A percentile compares a stretch with the other conserved stretches of the same genome.
Conservation (phyloP, 140 eudicot species). For the Oenanthe javanica region DNA sequence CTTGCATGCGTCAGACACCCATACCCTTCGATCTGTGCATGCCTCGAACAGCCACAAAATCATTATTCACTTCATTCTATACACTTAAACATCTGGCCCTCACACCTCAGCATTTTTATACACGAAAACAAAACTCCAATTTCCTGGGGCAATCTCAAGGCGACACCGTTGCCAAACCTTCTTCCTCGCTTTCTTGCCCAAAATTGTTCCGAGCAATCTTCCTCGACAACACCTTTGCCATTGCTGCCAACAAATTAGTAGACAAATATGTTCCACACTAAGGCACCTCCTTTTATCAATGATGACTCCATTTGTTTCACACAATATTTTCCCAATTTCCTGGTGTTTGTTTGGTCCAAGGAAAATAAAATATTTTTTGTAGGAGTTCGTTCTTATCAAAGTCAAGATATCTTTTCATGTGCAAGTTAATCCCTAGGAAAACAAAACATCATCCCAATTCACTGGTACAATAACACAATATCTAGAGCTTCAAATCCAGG, state of each 20-base stretch:
- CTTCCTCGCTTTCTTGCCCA: too few species aligned
- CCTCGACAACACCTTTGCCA: neutral
- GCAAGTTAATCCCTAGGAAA: neutral
- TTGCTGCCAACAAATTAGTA: neutral
- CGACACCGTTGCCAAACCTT: neutral
- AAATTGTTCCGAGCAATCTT: neutral
- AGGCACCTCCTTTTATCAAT: neutral
- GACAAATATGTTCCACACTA: neutral
- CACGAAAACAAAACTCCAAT: neutral
- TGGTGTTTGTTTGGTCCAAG: neutral
- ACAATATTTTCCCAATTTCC: neutral
- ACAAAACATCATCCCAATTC: neutral
- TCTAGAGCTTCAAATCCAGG: neutral
- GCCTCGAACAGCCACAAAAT: neutral
- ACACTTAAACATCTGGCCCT: too few species aligned
- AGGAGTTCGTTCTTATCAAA: neutral
- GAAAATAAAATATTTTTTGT: neutral
- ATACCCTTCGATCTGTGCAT: neutral
- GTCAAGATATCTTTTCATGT: neutral
- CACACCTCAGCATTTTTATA: neutral
- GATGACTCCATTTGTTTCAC: neutral
- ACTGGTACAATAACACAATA: too few species aligned
- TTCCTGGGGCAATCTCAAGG: neutral
- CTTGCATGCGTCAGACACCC: neutral
- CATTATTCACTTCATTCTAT: neutral